A percentile compares a stretch with the other conserved stretches of the same genome.
Evolutionary conservation across 2,329 filamentous ascomycete genomes (phyloP).

Genomic region (Aspergillus melleus): DNA sequence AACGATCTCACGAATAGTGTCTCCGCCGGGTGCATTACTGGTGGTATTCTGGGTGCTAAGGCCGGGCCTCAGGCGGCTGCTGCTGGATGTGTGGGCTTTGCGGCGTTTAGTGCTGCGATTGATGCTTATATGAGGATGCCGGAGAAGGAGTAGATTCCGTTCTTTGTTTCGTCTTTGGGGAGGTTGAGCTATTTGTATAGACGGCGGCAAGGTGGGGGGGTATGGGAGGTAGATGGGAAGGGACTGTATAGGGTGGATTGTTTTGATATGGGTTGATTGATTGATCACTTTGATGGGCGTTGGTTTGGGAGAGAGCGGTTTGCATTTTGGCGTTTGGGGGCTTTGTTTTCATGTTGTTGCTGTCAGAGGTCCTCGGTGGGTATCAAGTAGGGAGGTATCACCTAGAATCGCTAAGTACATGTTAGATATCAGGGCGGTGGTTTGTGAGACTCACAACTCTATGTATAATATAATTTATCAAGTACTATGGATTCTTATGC

Average conservation of each 20-base stretch:
- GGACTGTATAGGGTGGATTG: neutral
- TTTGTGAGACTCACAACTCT: constrained; percentile 1
- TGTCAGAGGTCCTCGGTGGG: no score
- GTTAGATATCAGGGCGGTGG: neutral
- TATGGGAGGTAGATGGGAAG: no score
- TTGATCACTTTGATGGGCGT: neutral
- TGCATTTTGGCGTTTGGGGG: no score
- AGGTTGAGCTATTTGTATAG: neutral
- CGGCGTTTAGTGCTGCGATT: constrained; percentile 87
- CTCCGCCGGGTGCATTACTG: constrained; percentile 84
- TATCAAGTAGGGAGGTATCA: no score
- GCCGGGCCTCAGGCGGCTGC: constrained; percentile 87
- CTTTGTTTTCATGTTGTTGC: no score
- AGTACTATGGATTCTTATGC: no score
- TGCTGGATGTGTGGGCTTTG: constrained; percentile 88
- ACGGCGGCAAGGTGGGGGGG: neutral
- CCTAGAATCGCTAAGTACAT: no score
- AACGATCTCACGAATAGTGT: constrained; percentile 90
- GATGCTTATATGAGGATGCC: constrained; percentile 87
- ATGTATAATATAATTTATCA: constrained; percentile 2
- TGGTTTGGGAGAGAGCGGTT: neutral
- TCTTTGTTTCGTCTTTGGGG: neutral
- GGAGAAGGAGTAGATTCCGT: constrained; percentile 30
- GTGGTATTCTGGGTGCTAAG: constrained; percentile 80
- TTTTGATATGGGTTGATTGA: neutral